Conservation (phyloP, 148 eudicot genomes). For the Suaeda aralocaspica region DNA sequence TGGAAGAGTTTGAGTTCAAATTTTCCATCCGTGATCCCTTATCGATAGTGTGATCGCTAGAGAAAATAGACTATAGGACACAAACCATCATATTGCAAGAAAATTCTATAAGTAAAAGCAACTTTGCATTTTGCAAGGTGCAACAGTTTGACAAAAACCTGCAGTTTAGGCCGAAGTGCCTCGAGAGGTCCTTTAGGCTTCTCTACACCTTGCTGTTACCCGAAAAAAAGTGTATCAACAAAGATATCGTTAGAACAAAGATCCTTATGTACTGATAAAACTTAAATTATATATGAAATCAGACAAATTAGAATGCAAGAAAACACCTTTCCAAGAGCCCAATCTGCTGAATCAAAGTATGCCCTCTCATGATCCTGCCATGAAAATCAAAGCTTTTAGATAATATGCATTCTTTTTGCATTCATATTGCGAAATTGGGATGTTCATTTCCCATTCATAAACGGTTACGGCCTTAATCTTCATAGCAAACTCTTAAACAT, state of each 20-base stretch:
- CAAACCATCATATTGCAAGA: neutral
- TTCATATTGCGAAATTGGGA: neutral
- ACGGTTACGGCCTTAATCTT: conserved; percentile 3
- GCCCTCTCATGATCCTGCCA: conserved; percentile 96
- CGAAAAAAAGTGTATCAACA: conserved; percentile 5
- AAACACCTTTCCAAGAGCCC: conserved; percentile 94
- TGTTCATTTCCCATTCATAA: neutral
- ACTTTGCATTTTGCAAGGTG: neutral
- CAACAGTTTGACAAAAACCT: conserved; percentile 38
- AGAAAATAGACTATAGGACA: too few species aligned
- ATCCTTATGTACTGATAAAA: neutral
- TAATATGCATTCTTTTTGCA: neutral
- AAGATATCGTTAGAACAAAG: too few species aligned
- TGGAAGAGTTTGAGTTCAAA: neutral
- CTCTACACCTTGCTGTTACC: conserved; percentile 74
- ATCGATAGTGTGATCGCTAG: too few species aligned
- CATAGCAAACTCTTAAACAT: neutral
- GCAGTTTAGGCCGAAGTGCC: conserved; percentile 91
- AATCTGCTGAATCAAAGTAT: conserved; percentile 97
- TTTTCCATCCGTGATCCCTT: too few species aligned
- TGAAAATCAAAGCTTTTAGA: conserved; percentile 22
- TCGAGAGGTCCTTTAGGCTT: conserved; percentile 98
- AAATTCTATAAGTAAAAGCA: neutral
- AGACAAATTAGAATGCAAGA: conserved; percentile 3
- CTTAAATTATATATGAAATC: neutral